phyloP scores from a whole-genome alignment of 2,329 filamentous ascomycete species.

The Blastomyces percursus region DNA sequence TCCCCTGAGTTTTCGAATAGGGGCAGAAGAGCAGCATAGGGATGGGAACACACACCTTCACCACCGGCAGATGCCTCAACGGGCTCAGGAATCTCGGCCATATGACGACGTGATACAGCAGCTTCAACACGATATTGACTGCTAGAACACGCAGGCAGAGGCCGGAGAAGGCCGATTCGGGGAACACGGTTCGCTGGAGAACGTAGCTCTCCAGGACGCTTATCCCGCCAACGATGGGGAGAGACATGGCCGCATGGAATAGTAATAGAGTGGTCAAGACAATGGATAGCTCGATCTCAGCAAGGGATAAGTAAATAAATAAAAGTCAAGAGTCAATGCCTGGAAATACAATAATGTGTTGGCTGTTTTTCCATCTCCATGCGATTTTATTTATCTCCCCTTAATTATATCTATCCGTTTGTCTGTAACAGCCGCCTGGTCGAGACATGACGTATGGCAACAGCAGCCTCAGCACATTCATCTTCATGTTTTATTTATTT shows the following conservation, averaged over 20 bases:
- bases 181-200: slow-evolving; percentile 20
- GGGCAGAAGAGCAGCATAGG: too few species aligned
- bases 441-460: too few species aligned
- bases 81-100: slow-evolving; percentile 43
- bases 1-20: too few species aligned
- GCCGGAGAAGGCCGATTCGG: slow-evolving; percentile 18
- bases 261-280: too few species aligned
- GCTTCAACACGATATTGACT: slow-evolving; percentile 19
- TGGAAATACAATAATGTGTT: too few species aligned
- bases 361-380: too few species aligned
- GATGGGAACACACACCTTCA: slow-evolving; percentile 23
- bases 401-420: too few species aligned
- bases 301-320: neutral
- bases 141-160: slow-evolving; percentile 17
- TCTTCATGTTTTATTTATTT: too few species aligned
- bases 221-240: slow-evolving; percentile 11
- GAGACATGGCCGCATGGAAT: slow-evolving; percentile 15
- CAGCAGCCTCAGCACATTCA: too few species aligned
- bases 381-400: too few species aligned
- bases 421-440: too few species aligned
- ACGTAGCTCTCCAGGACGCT: slow-evolving; percentile 23
- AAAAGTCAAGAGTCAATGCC: neutral
- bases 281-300: neutral
- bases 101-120: slow-evolving; percentile 34
- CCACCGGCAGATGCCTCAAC: slow-evolving; percentile 40